Percentiles rank a stretch among this genome's conserved stretches.
These are phyloP conservation scores for Xylariaceae sp. DNA, from an alignment of 2,329 filamentous ascomycete species.

Conservation along the genomic window DNA sequence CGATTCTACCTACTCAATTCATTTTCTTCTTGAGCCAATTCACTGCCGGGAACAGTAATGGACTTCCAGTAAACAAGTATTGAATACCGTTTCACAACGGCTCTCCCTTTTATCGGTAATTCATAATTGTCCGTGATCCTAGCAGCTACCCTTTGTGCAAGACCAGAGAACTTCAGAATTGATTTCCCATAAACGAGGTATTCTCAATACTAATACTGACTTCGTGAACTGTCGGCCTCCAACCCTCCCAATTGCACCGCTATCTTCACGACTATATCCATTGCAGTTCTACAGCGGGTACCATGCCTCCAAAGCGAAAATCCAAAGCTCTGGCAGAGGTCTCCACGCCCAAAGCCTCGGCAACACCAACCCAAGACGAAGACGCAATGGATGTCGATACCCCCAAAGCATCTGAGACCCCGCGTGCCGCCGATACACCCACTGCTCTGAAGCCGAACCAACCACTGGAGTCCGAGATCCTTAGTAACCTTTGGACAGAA, in stretches of 20 bases:
- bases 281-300: constrained; percentile 14
- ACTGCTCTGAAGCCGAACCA: constrained; percentile 43
- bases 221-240: not conserved
- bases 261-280: not conserved
- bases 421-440: constrained; percentile 48
- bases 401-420: constrained; percentile 59
- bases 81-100: not conserved
- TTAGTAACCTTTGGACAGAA: constrained; percentile 85
- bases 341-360: constrained; percentile 58
- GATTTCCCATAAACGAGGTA: no score
- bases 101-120: not conserved
- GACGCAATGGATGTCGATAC: constrained; percentile 67
- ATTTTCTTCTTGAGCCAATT: not conserved
- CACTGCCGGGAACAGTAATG: not conserved
- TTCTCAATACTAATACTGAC: not conserved
- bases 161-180: no score
- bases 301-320: constrained; percentile 75
- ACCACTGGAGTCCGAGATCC: constrained; percentile 46
- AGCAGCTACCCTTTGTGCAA: no score
- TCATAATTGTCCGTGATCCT: not conserved
- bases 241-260: not conserved
- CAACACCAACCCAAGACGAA: constrained; percentile 58
- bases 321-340: constrained; percentile 61
- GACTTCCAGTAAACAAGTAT: no score
- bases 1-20: not conserved